Evolutionary conservation across 495 filamentous ascomycete genomes (phyloP).

Genomic region (Rostrohypoxylon terebratum): DNA sequence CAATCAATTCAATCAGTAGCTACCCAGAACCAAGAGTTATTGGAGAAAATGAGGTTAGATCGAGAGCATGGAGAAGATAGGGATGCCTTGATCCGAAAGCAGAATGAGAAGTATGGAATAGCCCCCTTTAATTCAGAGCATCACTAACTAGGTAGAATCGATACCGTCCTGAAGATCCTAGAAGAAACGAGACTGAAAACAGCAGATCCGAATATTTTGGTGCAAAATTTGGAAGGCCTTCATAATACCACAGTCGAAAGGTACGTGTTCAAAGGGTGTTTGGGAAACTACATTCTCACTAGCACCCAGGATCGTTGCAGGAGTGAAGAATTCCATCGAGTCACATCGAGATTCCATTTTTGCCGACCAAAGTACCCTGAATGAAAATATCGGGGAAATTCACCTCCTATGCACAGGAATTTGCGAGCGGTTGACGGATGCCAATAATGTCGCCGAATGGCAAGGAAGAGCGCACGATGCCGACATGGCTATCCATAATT

Average conservation of each 20-base stretch:
- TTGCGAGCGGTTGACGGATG: background rate
- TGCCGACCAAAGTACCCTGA: constrained; percentile 6
- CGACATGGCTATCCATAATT: constrained; percentile 27
- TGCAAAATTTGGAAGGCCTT: constrained; percentile 25
- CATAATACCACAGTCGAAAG: constrained; percentile 27
- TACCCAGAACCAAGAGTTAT: constrained; percentile 49
- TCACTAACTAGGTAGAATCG: constrained; percentile 38
- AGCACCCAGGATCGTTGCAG: constrained; percentile 10
- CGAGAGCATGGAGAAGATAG: constrained; percentile 18
- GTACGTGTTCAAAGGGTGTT: constrained; percentile 22
- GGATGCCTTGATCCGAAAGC: constrained; percentile 27
- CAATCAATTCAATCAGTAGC: constrained; percentile 45
- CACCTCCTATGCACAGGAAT: constrained; percentile 28
- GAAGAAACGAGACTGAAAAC: constrained; percentile 22
- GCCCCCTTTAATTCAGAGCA: background rate
- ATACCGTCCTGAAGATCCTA: constrained; percentile 29
- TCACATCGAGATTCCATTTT: background rate
- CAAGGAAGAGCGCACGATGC: constrained; percentile 28
- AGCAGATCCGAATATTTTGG: constrained; percentile 16
- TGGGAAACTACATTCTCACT: background rate
- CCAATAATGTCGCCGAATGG: constrained; percentile 30
- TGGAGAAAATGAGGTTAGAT: constrained; percentile 44
- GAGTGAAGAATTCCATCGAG: constrained; percentile 13
- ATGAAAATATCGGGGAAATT: constrained; percentile 23
- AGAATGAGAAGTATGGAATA: constrained; percentile 40